These are phyloP conservation scores for Candida vaughaniae DNA, from an alignment of 805 yeast genomes.

Conservation along the genomic window DNA sequence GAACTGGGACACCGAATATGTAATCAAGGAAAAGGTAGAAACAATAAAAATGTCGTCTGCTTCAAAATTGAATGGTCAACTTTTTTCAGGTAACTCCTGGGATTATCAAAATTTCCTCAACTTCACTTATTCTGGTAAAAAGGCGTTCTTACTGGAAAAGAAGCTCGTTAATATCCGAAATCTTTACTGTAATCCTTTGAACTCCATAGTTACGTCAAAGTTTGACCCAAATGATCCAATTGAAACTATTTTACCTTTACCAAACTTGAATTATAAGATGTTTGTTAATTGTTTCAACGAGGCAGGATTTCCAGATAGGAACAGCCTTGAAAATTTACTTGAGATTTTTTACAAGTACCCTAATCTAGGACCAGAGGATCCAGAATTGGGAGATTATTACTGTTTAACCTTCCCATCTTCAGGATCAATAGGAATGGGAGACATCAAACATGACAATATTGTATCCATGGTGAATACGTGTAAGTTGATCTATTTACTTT, in stretches of 20 bases:
- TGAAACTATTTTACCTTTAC: slow-evolving; percentile 38
- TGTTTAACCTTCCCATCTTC: slow-evolving; percentile 75
- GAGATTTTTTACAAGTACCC: slow-evolving; percentile 15
- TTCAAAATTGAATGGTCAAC: slow-evolving; percentile 49
- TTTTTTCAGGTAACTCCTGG: slow-evolving; percentile 83
- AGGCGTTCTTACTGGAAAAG: slow-evolving; percentile 8
- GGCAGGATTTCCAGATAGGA: slow-evolving; percentile 50
- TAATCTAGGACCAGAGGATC: slow-evolving; percentile 20
- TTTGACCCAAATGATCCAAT: slow-evolving; percentile 16
- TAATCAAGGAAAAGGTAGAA: slow-evolving; percentile 76
- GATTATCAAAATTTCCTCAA: slow-evolving; percentile 53
- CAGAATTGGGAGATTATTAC: slow-evolving; percentile 20
- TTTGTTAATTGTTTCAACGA: slow-evolving; percentile 61
- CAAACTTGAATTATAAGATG: slow-evolving; percentile 54
- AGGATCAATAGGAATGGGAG: slow-evolving; percentile 78
- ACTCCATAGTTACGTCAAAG: slow-evolving; percentile 46
- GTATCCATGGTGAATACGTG: slow-evolving; percentile 66
- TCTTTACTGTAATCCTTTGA: slow-evolving; percentile 47
- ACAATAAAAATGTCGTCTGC: slow-evolving; percentile 83
- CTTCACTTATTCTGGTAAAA: slow-evolving; percentile 11
- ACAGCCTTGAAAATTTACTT: slow-evolving; percentile 31
- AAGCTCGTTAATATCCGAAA: slow-evolving; percentile 6
- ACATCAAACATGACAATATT: slow-evolving; percentile 59
- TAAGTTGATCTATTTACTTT: slow-evolving; percentile 54
- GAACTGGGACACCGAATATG: slow-evolving; percentile 65